Conservation (phyloP, 2,329 filamentous ascomycete genomes). For the Aspergillaceae sp. region DNA sequence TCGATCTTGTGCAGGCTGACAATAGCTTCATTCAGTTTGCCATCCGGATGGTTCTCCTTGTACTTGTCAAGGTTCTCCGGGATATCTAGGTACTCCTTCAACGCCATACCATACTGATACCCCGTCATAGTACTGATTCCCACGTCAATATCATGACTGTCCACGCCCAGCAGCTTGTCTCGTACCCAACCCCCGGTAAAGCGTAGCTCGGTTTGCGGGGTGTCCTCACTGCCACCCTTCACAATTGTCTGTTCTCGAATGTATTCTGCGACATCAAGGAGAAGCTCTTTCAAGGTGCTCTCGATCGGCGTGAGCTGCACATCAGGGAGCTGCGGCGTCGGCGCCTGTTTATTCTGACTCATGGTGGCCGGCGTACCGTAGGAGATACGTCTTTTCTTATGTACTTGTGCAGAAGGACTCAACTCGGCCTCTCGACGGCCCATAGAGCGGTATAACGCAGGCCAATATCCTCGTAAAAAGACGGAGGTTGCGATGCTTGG, state of each 20-base stretch:
- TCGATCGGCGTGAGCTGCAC: slow-evolving; percentile 62
- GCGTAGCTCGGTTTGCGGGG: slow-evolving; percentile 31
- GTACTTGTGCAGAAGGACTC: slow-evolving; percentile 15
- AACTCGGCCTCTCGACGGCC: slow-evolving; percentile 12
- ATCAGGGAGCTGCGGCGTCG: slow-evolving; percentile 14
- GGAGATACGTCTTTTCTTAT: slow-evolving; percentile 27
- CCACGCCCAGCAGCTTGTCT: slow-evolving; percentile 40
- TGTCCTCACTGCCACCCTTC: slow-evolving; percentile 10
- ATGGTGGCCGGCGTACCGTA: slow-evolving; percentile 14
- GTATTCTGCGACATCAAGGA: slow-evolving; percentile 71
- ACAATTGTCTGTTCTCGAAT: slow-evolving; percentile 43
- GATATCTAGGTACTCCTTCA: slow-evolving; percentile 37
- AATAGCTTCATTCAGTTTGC: slow-evolving; percentile 55
- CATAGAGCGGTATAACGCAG: slow-evolving; percentile 14
- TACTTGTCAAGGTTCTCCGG: slow-evolving; percentile 34
- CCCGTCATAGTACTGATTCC: slow-evolving; percentile 44
- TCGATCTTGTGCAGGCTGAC: slow-evolving; percentile 79
- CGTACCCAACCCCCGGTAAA: slow-evolving; percentile 45
- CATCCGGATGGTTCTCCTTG: slow-evolving; percentile 36
- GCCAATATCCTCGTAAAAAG: slow-evolving; percentile 1
- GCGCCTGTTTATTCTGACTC: slow-evolving; percentile 8
- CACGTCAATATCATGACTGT: slow-evolving; percentile 43
- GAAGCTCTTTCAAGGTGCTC: slow-evolving; percentile 60
- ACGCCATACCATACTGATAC: slow-evolving; percentile 36
- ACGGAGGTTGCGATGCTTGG: slow-evolving; percentile 1